Percentiles rank a stretch among this genome's conserved stretches.
Evolutionary conservation across 2,329 filamentous ascomycete species (phyloP).

Genomic region (Bimuria novae-zelandiae): DNA sequence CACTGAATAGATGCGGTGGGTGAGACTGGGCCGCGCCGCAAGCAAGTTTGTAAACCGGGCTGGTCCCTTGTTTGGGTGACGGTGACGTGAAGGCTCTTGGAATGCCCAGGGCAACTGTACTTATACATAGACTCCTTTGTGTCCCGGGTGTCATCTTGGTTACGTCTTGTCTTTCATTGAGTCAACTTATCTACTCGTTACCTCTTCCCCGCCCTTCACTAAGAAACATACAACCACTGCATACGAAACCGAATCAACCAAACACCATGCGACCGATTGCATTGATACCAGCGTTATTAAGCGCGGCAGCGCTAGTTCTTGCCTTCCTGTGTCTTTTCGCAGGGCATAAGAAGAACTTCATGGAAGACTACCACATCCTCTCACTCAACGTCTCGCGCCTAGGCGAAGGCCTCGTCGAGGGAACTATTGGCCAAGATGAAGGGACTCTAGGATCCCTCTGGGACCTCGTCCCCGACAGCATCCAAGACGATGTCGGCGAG

Average conservation of each 20-base stretch:
- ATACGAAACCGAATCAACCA: not conserved
- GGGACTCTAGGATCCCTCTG: conserved; percentile 38
- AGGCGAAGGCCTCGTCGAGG: conserved; percentile 47
- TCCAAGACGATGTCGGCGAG: conserved; percentile 50
- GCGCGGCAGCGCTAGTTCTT: conserved; percentile 61
- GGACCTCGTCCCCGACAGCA: conserved; percentile 40
- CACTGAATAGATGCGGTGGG: not conserved
- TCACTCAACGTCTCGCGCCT: conserved; percentile 64
- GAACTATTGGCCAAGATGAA: conserved; percentile 31
- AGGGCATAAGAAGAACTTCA: conserved; percentile 59
- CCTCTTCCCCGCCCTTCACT: not conserved
- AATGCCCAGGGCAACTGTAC: conserved; percentile 8
- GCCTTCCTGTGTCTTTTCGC: conserved; percentile 66
- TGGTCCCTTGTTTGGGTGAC: conserved; percentile 29
- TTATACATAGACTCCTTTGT: not conserved
- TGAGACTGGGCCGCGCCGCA: conserved; percentile 19
- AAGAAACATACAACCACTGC: not conserved
- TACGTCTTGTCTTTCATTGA: not conserved
- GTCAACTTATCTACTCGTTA: not conserved
- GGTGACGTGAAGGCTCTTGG: conserved; percentile 30
- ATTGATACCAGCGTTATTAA: conserved; percentile 56
- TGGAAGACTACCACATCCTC: conserved; percentile 62
- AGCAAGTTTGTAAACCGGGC: conserved; percentile 16
- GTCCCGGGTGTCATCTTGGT: not conserved
- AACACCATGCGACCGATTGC: conserved; percentile 52